phyloP scores from a whole-genome alignment of 352 stramenopile species.

The Hyaloperonospora brassicae region DNA sequence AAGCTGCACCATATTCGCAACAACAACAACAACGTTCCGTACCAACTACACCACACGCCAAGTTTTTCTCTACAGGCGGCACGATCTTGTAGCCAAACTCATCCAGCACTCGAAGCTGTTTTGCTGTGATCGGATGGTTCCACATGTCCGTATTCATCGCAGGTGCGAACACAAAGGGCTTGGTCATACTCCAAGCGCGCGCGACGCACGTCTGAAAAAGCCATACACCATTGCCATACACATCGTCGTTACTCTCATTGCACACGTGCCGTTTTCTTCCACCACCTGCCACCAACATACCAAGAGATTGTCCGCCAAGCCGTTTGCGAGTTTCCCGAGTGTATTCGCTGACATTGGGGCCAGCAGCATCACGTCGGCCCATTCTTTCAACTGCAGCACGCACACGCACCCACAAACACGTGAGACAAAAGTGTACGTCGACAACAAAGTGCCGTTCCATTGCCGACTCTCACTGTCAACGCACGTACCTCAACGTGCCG shows the following conservation, averaged over 20 bases:
- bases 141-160: slow-evolving; percentile 99
- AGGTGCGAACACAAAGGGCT: slow-evolving; percentile 90
- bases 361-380: slow-evolving; percentile 89
- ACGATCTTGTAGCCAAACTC: slow-evolving; percentile 78
- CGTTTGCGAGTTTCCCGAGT: slow-evolving; percentile 87
- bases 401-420: neutral
- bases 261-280: neutral
- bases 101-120: slow-evolving; percentile 54
- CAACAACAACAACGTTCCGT: slow-evolving; percentile 1
- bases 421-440: too few species aligned
- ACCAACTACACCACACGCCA: slow-evolving; percentile 93
- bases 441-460: too few species aligned
- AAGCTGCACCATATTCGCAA: too few species aligned
- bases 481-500: slow-evolving; percentile 78
- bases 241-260: neutral
- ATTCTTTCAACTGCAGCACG: slow-evolving; percentile 85
- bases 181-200: slow-evolving; percentile 89
- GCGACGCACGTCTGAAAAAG: slow-evolving; percentile 76
- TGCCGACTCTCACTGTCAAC: neutral
- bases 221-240: slow-evolving; percentile 5
- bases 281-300: slow-evolving; percentile 23
- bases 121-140: slow-evolving; percentile 88
- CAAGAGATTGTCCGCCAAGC: slow-evolving; percentile 93
- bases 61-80: slow-evolving; percentile 83
- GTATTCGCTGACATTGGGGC: slow-evolving; percentile 88